Percentiles rank a stretch among this genome's conserved stretches.
Evolutionary conservation across 331 rosid species (phyloP).

Genomic region (Malus hybrid): DNA sequence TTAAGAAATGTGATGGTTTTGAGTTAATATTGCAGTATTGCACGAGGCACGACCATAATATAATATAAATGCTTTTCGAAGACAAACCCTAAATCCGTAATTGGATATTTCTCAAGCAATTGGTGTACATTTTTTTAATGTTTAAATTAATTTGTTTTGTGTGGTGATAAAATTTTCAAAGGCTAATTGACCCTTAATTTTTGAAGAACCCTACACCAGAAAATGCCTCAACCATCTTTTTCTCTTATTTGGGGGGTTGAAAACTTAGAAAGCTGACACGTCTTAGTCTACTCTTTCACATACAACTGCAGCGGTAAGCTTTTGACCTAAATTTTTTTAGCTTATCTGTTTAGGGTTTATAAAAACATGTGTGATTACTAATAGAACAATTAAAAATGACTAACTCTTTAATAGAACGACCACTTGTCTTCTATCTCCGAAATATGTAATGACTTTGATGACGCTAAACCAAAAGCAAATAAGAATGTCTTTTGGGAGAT

Average conservation of each 20-base stretch:
- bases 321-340: no score
- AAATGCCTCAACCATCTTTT: background rate
- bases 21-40: background rate
- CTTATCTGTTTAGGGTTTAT: no score
- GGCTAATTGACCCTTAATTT: background rate
- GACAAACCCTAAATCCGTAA: background rate
- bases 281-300: background rate
- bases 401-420: no score
- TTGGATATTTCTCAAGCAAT: background rate
- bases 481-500: no score
- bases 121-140: background rate
- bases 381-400: no score
- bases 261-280: background rate
- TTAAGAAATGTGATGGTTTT: background rate
- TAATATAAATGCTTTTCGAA: background rate
- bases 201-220: background rate
- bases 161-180: background rate
- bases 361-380: no score
- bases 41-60: background rate
- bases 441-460: no score
- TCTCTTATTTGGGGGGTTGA: background rate
- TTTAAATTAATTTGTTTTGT: background rate
- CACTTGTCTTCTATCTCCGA: rapidly evolving
- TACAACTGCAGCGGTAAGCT: no score
- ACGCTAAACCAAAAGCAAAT: no score